phyloP scores from a whole-genome alignment of 1,139 yeast genomes.

The Debaryomyces sp. region DNA sequence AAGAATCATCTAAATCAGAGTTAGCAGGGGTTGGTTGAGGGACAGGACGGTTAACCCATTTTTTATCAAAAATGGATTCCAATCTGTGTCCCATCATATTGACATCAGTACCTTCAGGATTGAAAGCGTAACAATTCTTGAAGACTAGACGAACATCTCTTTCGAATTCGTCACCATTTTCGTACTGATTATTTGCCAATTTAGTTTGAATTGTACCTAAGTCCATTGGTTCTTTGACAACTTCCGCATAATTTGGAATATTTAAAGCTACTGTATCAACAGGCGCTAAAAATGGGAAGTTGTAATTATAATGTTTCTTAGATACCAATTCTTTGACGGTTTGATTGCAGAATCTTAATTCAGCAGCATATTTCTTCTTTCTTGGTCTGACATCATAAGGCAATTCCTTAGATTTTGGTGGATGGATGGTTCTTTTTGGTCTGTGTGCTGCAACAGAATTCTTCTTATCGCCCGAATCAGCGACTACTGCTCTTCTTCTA shows the following conservation, averaged over 20 bases:
- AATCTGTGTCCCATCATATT: constrained; percentile 93
- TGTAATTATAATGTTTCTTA: constrained; percentile 81
- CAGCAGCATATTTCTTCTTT: constrained; percentile 89
- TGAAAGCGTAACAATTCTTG: constrained; percentile 85
- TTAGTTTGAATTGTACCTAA: constrained; percentile 82
- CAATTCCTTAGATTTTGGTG: constrained; percentile 92
- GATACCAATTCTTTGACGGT: constrained; percentile 79
- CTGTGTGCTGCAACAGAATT: constrained; percentile 57
- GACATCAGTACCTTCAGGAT: constrained; percentile 95
- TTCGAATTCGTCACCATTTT: constrained; percentile 86
- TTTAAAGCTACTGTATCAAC: constrained; percentile 95
- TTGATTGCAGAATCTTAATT: constrained; percentile 82
- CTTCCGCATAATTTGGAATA: constrained; percentile 84
- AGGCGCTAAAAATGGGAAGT: constrained; percentile 90
- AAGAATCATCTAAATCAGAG: constrained; percentile 34
- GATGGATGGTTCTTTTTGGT: constrained; percentile 95
- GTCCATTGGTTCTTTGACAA: constrained; percentile 94
- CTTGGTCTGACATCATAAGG: constrained; percentile 91
- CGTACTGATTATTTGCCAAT: constrained; percentile 83
- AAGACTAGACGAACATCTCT: constrained; percentile 81
- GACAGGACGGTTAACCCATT: constrained; percentile 89
- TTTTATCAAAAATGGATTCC: constrained; percentile 82
- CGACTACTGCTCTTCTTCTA: constrained; percentile 61
- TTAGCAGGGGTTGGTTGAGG: constrained; percentile 58
- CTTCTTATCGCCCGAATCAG: constrained; percentile 50